Conservation (phyloP, 75 land plant genomes). For the Adiantum capillusveneris region DNA sequence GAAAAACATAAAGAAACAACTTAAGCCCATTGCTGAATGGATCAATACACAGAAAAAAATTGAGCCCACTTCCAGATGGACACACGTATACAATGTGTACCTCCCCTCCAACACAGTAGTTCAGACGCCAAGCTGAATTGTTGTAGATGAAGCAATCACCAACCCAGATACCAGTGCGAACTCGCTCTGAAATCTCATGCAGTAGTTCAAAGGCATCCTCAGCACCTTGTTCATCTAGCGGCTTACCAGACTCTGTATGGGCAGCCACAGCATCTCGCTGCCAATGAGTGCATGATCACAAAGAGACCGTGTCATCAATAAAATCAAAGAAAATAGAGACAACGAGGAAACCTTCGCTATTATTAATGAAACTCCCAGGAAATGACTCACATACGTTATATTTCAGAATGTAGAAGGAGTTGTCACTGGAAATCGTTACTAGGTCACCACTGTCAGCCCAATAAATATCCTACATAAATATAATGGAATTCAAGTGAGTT, state of each 20-base stretch:
- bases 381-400: slow-evolving; percentile 53
- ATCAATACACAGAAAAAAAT: too few species aligned
- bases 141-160: slow-evolving; percentile 99
- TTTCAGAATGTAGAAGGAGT: slow-evolving; percentile 89
- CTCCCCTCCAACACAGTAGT: slow-evolving; percentile 99
- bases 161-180: slow-evolving; percentile 96
- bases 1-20: background rate
- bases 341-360: background rate
- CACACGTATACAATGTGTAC: slow-evolving; percentile 17
- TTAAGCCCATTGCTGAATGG: background rate
- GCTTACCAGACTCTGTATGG: slow-evolving; percentile 71
- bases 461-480: slow-evolving; percentile 67
- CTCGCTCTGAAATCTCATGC: slow-evolving; percentile 85
- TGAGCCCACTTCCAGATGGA: too few species aligned
- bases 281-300: background rate
- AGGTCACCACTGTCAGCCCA: slow-evolving; percentile 99
- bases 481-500: background rate
- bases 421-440: slow-evolving; percentile 92
- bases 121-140: slow-evolving; percentile 91
- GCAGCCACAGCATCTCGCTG: slow-evolving; percentile 81
- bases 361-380: background rate
- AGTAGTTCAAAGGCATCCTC: slow-evolving; percentile 96
- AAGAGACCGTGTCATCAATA: background rate
- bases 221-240: slow-evolving; percentile 89
- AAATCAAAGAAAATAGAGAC: background rate